Evolutionary conservation across 192 early-diverging fungal species (phyloP).

Genomic region (Backusella parvicylindrica): DNA sequence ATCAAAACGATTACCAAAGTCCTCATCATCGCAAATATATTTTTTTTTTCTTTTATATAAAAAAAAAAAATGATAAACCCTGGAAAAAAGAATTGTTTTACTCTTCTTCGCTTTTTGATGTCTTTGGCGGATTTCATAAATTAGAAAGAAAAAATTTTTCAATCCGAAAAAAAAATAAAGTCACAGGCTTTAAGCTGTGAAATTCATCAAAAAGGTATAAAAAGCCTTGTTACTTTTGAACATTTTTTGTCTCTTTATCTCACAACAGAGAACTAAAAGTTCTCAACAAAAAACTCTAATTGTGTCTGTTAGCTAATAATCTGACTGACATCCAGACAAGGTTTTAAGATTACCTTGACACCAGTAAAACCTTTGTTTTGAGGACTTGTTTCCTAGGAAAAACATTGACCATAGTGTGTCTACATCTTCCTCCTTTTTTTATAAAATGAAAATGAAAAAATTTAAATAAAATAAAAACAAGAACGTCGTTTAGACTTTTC

Average conservation of each 20-base stretch:
- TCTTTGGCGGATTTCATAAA: background rate
- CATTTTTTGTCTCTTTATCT: slow-evolving; percentile 1
- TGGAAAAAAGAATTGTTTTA: background rate
- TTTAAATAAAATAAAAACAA: background rate
- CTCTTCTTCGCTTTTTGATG: background rate
- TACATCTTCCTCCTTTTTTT: background rate
- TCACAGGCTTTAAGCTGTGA: background rate
- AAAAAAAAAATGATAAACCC: background rate
- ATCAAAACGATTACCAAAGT: slow-evolving; percentile 11
- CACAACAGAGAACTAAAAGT: slow-evolving; percentile 7
- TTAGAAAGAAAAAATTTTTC: background rate
- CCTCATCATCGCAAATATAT: slow-evolving; percentile 3
- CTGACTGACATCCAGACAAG: background rate
- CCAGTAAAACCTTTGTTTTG: slow-evolving; percentile 17
- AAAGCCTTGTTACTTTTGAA: background rate
- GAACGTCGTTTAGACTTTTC: background rate
- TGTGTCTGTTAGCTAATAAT: background rate
- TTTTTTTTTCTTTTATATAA: background rate
- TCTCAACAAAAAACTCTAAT: background rate
- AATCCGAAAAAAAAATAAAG: background rate
- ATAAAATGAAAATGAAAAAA: background rate
- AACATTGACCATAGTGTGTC: slow-evolving; percentile 9
- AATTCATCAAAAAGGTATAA: slow-evolving; percentile 17
- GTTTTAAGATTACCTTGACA: background rate
- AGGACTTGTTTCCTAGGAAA: background rate